These are phyloP conservation scores for Ceratocystis albifundus DNA, from an alignment of 2,329 filamentous ascomycete species.

Conservation along the genomic window DNA sequence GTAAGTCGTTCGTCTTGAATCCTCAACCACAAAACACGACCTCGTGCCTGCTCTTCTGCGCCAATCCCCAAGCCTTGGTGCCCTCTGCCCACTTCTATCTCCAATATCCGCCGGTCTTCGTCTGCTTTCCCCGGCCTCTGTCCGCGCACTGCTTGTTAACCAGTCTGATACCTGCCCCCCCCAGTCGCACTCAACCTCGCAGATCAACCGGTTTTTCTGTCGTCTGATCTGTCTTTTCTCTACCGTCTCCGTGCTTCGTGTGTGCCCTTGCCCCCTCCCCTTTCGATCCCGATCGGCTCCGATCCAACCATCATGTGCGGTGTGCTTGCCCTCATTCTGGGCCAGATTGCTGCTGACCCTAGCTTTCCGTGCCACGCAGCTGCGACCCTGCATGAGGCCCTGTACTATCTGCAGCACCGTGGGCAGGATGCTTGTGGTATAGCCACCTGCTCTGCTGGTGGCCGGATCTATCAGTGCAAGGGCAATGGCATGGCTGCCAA, in stretches of 20 bases:
- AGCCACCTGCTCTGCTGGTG: constrained; percentile 57
- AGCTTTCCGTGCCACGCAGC: constrained; percentile 35
- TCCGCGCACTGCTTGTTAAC: constrained; percentile 10
- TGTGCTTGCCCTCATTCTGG: constrained; percentile 50
- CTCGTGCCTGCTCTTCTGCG: not conserved
- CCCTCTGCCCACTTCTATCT: not conserved
- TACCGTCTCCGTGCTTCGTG: not conserved
- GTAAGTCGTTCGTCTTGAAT: not conserved
- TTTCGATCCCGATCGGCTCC: constrained; percentile 12
- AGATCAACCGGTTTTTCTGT: not conserved
- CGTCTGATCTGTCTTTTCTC: not conserved
- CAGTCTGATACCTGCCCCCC: not conserved
- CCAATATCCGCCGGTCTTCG: constrained; percentile 6
- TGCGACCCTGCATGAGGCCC: constrained; percentile 55
- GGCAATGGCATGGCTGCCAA: constrained; percentile 77
- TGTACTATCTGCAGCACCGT: constrained; percentile 59
- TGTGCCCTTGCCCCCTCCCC: not conserved
- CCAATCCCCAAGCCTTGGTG: not conserved
- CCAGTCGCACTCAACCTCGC: not conserved
- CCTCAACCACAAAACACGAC: not conserved
- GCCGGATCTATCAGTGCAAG: constrained; percentile 79
- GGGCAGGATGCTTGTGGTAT: constrained; percentile 87
- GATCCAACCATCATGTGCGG: constrained; percentile 43
- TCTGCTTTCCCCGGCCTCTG: constrained; percentile 3
- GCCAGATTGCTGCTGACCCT: constrained; percentile 37